Conservation (phyloP, 1,139 yeast genomes). For the Candida sanyaensis region DNA sequence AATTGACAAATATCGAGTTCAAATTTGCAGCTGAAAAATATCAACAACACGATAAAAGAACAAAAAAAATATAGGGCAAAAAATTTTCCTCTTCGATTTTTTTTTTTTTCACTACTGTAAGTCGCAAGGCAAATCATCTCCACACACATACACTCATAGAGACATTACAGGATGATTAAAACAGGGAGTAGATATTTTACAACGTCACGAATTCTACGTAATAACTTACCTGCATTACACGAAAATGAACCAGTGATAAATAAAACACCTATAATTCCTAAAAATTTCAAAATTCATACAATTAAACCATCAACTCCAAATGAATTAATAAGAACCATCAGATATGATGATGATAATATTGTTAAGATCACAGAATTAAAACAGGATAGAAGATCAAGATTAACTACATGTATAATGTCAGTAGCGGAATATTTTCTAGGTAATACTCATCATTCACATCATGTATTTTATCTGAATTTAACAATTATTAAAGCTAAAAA, state of each 20-base stretch:
- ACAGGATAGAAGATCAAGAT: neutral
- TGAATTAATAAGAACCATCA: neutral
- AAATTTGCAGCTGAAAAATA: constrained; percentile 1
- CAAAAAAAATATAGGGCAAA: neutral
- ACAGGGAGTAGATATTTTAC: neutral
- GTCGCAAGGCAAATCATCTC: neutral
- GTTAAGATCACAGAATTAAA: constrained; percentile 1
- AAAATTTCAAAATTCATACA: constrained; percentile 3
- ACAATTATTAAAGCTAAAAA: constrained; percentile 18
- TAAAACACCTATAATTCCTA: neutral
- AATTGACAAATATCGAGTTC: neutral
- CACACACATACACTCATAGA: neutral
- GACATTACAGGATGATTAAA: neutral
- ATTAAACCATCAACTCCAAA: neutral
- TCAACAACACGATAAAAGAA: neutral
- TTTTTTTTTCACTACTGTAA: neutral
- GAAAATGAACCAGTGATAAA: neutral
- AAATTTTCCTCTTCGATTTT: neutral
- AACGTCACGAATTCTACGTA: neutral
- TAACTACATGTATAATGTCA: constrained; percentile 16
- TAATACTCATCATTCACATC: constrained; percentile 44
- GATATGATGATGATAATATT: neutral
- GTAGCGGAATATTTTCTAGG: constrained; percentile 45
- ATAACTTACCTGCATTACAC: neutral
- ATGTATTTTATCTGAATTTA: constrained; percentile 21